Percentiles rank a stretch among this genome's conserved stretches.
Conservation (phyloP, 345 rosid genomes). For the Aethionema arabicum region DNA sequence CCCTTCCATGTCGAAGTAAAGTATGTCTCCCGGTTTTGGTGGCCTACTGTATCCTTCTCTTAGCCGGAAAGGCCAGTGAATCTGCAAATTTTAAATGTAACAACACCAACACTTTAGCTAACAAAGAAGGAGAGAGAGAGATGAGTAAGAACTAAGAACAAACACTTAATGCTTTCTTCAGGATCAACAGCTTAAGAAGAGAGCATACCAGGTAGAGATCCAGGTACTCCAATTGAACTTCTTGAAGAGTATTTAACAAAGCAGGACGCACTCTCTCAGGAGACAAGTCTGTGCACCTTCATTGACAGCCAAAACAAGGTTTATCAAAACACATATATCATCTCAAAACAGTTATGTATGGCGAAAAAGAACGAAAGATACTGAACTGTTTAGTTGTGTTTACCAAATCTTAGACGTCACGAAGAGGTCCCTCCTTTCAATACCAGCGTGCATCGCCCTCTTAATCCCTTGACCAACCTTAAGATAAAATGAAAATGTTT, state of each 20-base stretch:
- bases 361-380: background rate
- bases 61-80: slow-evolving; percentile 59
- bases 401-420: slow-evolving; percentile 60
- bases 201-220: slow-evolving; percentile 50
- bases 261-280: slow-evolving; percentile 53
- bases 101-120: background rate
- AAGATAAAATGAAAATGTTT: background rate
- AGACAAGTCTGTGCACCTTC: slow-evolving; percentile 55
- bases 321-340: too few relatives aligned
- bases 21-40: slow-evolving; percentile 44
- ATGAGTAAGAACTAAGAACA: background rate
- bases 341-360: background rate
- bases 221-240: slow-evolving; percentile 57
- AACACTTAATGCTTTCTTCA: background rate
- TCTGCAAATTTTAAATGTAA: slow-evolving; percentile 30
- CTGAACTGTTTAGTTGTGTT: too few relatives aligned
- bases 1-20: slow-evolving; percentile 56
- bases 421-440: slow-evolving; percentile 53
- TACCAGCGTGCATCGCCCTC: slow-evolving; percentile 49
- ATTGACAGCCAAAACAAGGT: too few relatives aligned
- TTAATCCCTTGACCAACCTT: slow-evolving; percentile 50
- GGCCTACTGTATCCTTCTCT: slow-evolving; percentile 54
- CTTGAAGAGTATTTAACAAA: slow-evolving; percentile 46
- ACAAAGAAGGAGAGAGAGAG: background rate
- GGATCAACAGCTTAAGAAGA: background rate